These are phyloP conservation scores for Pisolithus thermaeus DNA, from an alignment of 1,284 basidiomycete genomes.

Conservation along the genomic window DNA sequence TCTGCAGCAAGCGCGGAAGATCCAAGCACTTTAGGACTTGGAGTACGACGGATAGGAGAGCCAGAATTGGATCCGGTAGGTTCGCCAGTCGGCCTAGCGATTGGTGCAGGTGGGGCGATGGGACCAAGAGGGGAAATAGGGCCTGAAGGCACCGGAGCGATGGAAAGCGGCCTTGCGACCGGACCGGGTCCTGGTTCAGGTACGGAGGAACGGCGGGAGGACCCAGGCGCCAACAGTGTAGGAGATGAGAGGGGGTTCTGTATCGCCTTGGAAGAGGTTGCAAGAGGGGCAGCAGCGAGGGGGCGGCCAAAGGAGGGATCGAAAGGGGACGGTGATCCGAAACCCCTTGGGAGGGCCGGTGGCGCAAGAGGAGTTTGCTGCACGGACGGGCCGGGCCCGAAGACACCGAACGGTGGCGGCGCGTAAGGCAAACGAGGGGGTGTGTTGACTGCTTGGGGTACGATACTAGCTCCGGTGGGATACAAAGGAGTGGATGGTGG, in stretches of 20 bases:
- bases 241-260: conserved; percentile 37
- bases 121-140: conserved; percentile 16
- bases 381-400: conserved; percentile 39
- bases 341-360: conserved; percentile 48
- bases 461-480: conserved; percentile 39
- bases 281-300: conserved; percentile 49
- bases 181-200: conserved; percentile 46
- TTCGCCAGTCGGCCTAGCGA: conserved; percentile 41
- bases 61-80: conserved; percentile 53
- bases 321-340: conserved; percentile 42
- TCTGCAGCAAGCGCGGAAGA: conserved; percentile 72
- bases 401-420: conserved; percentile 44
- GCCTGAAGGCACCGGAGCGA: conserved; percentile 18
- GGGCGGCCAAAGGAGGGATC: conserved; percentile 40
- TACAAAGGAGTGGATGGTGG: conserved; percentile 42
- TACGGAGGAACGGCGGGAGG: conserved; percentile 29
- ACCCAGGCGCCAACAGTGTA: conserved; percentile 30
- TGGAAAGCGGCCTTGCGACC: conserved; percentile 46
- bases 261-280: conserved; percentile 40
- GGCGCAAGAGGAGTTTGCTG: conserved; percentile 40
- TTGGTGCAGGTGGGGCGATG: conserved; percentile 37
- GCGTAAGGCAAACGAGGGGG: conserved; percentile 46
- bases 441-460: conserved; percentile 36
- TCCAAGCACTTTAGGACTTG: conserved; percentile 69
- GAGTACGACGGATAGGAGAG: conserved; percentile 58